Percentiles rank a stretch among this genome's conserved stretches.
These are phyloP conservation scores for Amylocarpus encephaloides DNA, from an alignment of 2,329 filamentous ascomycete species.

Conservation along the genomic window DNA sequence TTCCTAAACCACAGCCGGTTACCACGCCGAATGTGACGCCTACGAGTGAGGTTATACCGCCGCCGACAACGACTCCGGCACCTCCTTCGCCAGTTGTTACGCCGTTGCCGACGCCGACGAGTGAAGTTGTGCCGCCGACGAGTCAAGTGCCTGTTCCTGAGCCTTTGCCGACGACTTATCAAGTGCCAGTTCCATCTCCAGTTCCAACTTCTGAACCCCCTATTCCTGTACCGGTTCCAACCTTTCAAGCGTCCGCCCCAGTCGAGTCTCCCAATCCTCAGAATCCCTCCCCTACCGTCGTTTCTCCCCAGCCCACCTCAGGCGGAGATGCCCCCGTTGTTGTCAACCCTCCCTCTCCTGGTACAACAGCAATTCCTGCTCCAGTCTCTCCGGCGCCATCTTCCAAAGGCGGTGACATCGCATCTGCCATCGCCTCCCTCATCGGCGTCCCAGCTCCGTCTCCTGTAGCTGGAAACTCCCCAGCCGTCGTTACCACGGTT, in stretches of 20 bases:
- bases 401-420: not conserved
- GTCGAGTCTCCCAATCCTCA: not conserved
- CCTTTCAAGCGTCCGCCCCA: not conserved
- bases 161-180: not conserved
- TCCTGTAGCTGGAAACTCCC: not conserved
- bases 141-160: not conserved
- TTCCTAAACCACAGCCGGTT: not conserved
- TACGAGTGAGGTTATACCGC: not conserved
- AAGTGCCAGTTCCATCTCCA: not conserved
- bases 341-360: not conserved
- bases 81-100: not conserved
- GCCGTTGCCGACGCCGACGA: not conserved
- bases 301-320: not conserved
- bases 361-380: not conserved
- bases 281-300: not conserved
- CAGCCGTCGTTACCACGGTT: not conserved
- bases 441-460: not conserved
- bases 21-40: not conserved
- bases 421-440: conserved; percentile 4
- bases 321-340: not conserved
- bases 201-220: not conserved
- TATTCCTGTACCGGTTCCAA: not conserved
- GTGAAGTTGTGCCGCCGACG: not conserved
- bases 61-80: not conserved
- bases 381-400: not conserved